Evolutionary conservation across 257 asterid species (phyloP).

Genomic region (Lavandula angustifolia): DNA sequence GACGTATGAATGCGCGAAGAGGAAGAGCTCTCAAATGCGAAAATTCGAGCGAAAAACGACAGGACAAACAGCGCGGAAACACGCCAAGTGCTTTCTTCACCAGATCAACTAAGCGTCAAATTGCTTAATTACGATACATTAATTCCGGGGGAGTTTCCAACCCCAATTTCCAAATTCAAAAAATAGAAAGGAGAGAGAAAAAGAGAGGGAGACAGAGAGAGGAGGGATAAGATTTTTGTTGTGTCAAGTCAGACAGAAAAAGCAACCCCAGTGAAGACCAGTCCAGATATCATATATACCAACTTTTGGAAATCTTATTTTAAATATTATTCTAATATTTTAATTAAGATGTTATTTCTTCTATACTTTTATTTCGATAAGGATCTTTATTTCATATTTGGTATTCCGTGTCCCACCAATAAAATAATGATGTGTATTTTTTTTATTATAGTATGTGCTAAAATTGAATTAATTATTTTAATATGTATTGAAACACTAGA

Average conservation of each 20-base stretch:
- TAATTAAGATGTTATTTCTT: too few relatives aligned
- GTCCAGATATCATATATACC: neutral
- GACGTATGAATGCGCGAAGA: slow-evolving; percentile 22
- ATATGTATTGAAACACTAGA: too few relatives aligned
- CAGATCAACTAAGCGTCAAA: slow-evolving; percentile 16
- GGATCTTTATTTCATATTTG: too few relatives aligned
- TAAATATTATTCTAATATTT: neutral
- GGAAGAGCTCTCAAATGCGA: slow-evolving; percentile 6
- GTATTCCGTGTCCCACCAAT: too few relatives aligned
- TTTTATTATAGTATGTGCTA: too few relatives aligned
- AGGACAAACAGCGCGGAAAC: slow-evolving; percentile 16
- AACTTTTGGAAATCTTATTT: neutral
- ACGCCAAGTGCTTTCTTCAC: slow-evolving; percentile 30
- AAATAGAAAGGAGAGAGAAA: neutral
- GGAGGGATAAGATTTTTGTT: neutral
- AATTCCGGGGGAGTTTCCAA: neutral
- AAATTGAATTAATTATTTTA: too few relatives aligned
- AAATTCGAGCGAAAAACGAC: neutral
- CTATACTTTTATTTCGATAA: neutral
- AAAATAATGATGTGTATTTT: too few relatives aligned
- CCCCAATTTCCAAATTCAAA: slow-evolving; percentile 15
- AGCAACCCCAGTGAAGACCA: slow-evolving; percentile 9
- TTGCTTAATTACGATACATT: neutral
- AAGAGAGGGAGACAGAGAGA: too few relatives aligned
- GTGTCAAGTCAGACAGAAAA: slow-evolving; percentile 8